Evolutionary conservation across 352 stramenopile genomes (phyloP).

Genomic region (Albugo candida): DNA sequence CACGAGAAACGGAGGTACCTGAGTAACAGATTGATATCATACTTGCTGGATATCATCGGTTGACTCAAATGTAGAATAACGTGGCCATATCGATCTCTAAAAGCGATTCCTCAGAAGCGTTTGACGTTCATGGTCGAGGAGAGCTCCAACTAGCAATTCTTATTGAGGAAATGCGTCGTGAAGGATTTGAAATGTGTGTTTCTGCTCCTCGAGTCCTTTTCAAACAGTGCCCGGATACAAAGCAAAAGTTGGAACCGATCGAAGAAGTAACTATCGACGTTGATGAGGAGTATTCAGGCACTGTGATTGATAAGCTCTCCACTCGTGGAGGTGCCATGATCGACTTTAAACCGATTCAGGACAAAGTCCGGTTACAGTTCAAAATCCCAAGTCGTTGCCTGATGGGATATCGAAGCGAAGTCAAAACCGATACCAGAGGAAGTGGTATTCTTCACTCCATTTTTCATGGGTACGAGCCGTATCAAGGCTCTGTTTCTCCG

Average conservation of each 20-base stretch:
- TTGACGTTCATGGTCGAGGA: slow-evolving; percentile 90
- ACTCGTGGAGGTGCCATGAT: slow-evolving; percentile 85
- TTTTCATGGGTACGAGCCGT: slow-evolving; percentile 90
- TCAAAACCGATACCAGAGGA: slow-evolving; percentile 89
- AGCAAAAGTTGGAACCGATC: slow-evolving; percentile 73
- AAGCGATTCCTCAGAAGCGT: slow-evolving; percentile 79
- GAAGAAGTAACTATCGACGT: slow-evolving; percentile 93
- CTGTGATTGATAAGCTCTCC: slow-evolving; percentile 94
- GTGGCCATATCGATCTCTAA: slow-evolving; percentile 86
- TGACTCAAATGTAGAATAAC: slow-evolving; percentile 80
- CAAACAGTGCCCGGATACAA: slow-evolving; percentile 67
- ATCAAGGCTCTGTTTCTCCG: slow-evolving; percentile 38
- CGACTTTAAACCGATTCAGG: slow-evolving; percentile 82
- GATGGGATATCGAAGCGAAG: slow-evolving; percentile 91
- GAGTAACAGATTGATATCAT: neutral
- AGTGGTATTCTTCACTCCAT: slow-evolving; percentile 94
- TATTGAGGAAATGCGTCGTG: slow-evolving; percentile 96
- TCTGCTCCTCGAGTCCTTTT: slow-evolving; percentile 93
- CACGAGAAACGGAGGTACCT: slow-evolving; percentile 81
- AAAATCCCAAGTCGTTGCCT: slow-evolving; percentile 91
- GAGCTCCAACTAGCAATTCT: slow-evolving; percentile 97
- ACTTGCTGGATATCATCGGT: neutral
- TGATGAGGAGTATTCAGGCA: slow-evolving; percentile 87
- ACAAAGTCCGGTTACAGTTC: slow-evolving; percentile 90
- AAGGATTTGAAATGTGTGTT: slow-evolving; percentile 97